Evolutionary conservation across 2,329 filamentous ascomycete genomes (phyloP).

Genomic region (Tetracladium maxilliforme): DNA sequence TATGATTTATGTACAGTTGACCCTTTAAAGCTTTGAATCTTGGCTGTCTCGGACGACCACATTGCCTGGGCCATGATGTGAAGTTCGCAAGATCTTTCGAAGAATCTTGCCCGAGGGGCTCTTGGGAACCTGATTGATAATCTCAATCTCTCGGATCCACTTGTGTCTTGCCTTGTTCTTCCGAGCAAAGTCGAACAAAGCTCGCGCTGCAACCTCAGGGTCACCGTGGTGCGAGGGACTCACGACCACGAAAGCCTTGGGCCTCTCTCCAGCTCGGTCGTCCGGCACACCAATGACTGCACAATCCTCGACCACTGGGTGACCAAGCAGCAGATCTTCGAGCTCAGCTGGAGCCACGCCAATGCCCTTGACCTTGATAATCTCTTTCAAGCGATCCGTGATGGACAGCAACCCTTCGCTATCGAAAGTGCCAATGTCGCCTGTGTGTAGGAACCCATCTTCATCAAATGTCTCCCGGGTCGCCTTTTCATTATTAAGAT

Average conservation of each 20-base stretch:
- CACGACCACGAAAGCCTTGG: constrained; percentile 40
- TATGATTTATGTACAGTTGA: not conserved
- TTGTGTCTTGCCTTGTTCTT: constrained; percentile 39
- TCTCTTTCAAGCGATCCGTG: constrained; percentile 49
- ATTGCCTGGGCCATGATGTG: constrained; percentile 15
- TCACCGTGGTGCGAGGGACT: constrained; percentile 13
- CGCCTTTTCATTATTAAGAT: constrained; percentile 5
- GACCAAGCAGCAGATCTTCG: constrained; percentile 44
- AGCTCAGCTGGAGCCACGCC: constrained; percentile 48
- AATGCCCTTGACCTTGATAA: constrained; percentile 54
- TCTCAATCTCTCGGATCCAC: constrained; percentile 35
- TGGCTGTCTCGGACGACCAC: constrained; percentile 9
- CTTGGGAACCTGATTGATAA: constrained; percentile 44
- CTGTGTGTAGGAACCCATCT: constrained; percentile 7
- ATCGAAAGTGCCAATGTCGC: constrained; percentile 7
- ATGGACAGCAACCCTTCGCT: constrained; percentile 31
- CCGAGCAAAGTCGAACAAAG: constrained; percentile 33
- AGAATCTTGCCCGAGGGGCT: constrained; percentile 50
- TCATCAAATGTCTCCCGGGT: constrained; percentile 4
- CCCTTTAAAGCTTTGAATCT: not conserved
- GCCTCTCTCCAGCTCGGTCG: constrained; percentile 38
- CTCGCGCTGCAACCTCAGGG: constrained; percentile 17
- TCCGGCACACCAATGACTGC: constrained; percentile 38
- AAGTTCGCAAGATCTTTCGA: constrained; percentile 35
- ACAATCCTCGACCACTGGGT: constrained; percentile 37